Evolutionary conservation across 306 rosid genomes (phyloP), one percentile per base, ranked within the genome.

Genomic region (Gynostemma pentaphyllum): DNA sequence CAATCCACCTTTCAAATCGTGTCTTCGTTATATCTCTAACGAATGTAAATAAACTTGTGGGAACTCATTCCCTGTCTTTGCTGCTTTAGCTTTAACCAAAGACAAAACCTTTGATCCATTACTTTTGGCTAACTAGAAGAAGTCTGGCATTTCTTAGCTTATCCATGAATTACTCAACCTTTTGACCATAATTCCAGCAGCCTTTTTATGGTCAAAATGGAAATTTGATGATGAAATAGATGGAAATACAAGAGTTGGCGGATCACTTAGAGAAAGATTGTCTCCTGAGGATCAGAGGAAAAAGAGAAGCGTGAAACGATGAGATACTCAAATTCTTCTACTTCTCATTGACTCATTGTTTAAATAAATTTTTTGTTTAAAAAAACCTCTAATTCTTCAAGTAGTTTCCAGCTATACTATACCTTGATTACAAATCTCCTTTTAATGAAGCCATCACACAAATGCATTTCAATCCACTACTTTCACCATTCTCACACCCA

Each of bases 161-260:
- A 54, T 68, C 55, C 32, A 80, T 10, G 64, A 77, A 86, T 70
- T 92, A 92, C 5, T 66, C 75, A 30, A 84, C 95, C 76, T 77
- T 82, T 62, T 84, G 11, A 92, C 77, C 71, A 88, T 84, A 63
- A 92, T 82, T 23, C 81, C 95, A 76, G 96, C 85, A 45, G 95
- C 96, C 77, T 79, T 88, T 45, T 84, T 90, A 54, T 59, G 78
- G 80, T 80, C 69, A 67, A 92, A 92, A 47, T 88, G 85, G 68
- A 88, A 92, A 81, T 86, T 95, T 62, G 96, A 68, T 32, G 96
- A 88, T 23, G 96, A 92, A 80, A 88, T 78, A 45, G 96, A 92
- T 28, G 98, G 98, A 79, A 88, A 92, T 30, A 94, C 96, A 37
- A 86, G 75, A n/a, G 90, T 82, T 37, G 84, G 88, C 67, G 78